Percentiles rank a stretch among this genome's conserved stretches.
These are phyloP conservation scores for Lojkania enalia DNA, from an alignment of 2,329 filamentous ascomycete genomes.

Conservation along the genomic window DNA sequence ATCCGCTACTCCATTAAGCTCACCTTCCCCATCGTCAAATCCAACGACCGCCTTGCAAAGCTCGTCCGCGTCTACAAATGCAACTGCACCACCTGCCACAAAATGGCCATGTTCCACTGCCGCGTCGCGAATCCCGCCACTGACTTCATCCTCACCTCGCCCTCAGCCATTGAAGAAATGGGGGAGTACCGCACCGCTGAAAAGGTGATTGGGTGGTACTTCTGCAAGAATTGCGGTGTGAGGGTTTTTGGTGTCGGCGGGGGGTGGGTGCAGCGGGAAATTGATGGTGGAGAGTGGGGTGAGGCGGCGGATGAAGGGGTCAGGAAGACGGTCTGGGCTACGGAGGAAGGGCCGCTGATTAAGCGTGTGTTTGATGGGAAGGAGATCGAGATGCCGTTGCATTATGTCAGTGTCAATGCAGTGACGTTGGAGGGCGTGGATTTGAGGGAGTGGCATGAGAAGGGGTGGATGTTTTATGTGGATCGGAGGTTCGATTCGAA, in stretches of 20 bases:
- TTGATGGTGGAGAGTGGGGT: slow-evolving; percentile 30
- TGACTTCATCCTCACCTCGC: slow-evolving; percentile 54
- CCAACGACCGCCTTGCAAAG: slow-evolving; percentile 14
- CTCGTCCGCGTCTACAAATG: slow-evolving; percentile 46
- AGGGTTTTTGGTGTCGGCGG: slow-evolving; percentile 48
- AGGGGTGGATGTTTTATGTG: slow-evolving; percentile 38
- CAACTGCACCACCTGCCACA: slow-evolving; percentile 57
- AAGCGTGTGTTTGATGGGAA: slow-evolving; percentile 20
- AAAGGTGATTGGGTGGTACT: slow-evolving; percentile 47
- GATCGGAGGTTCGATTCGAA: slow-evolving; percentile 19
- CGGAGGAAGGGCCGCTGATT: slow-evolving; percentile 30
- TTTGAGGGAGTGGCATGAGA: slow-evolving; percentile 39
- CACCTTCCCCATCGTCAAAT: slow-evolving; percentile 44
- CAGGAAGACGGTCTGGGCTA: slow-evolving; percentile 13
- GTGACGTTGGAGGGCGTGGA: slow-evolving; percentile 37
- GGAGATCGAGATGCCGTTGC: slow-evolving; percentile 13
- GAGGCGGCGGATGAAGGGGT: no score
- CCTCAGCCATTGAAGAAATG: slow-evolving; percentile 41
- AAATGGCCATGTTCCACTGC: slow-evolving; percentile 53
- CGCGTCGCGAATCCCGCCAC: slow-evolving; percentile 42
- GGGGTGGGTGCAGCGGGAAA: slow-evolving; percentile 23
- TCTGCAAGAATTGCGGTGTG: slow-evolving; percentile 53
- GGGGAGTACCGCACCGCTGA: slow-evolving; percentile 47
- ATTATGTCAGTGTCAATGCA: slow-evolving; percentile 41
- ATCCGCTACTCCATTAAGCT: slow-evolving; percentile 51